These are phyloP conservation scores for Suillus paluster DNA, from an alignment of 768 basidiomycete genomes.

Conservation along the genomic window DNA sequence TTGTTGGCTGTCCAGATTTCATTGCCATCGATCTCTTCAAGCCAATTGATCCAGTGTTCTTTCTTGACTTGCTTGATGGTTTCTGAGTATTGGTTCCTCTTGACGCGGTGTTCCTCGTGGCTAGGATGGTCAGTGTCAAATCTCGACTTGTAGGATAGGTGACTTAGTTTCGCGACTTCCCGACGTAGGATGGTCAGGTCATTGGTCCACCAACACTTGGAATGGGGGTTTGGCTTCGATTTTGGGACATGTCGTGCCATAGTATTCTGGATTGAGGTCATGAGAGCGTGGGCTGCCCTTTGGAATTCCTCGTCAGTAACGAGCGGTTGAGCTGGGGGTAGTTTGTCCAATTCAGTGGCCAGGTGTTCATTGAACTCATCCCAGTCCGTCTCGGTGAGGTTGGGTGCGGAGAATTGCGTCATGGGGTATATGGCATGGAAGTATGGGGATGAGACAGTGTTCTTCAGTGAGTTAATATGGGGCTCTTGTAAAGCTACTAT, in stretches of 20 bases:
- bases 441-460: slow-evolving; percentile 15
- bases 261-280: neutral
- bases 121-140: neutral
- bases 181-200: slow-evolving; percentile 10
- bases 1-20: too few species aligned
- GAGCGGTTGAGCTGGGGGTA: slow-evolving; percentile 1
- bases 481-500: slow-evolving; percentile 46
- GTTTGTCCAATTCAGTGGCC: neutral
- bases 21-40: too few species aligned
- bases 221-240: slow-evolving; percentile 16
- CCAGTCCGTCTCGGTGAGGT: neutral
- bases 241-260: neutral
- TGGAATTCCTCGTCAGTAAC: neutral
- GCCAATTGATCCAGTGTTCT: slow-evolving; percentile 22
- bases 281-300: neutral
- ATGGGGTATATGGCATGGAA: slow-evolving; percentile 28
- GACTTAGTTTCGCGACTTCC: neutral
- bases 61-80: slow-evolving; percentile 16
- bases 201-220: slow-evolving; percentile 27
- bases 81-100: slow-evolving; percentile 15
- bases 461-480: slow-evolving; percentile 25
- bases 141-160: neutral
- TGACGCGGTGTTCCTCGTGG: neutral
- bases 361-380: neutral
- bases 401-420: neutral